phyloP scores from a whole-genome alignment of 192 early-diverging fungal genomes.

The Kappamyces sp. region DNA sequence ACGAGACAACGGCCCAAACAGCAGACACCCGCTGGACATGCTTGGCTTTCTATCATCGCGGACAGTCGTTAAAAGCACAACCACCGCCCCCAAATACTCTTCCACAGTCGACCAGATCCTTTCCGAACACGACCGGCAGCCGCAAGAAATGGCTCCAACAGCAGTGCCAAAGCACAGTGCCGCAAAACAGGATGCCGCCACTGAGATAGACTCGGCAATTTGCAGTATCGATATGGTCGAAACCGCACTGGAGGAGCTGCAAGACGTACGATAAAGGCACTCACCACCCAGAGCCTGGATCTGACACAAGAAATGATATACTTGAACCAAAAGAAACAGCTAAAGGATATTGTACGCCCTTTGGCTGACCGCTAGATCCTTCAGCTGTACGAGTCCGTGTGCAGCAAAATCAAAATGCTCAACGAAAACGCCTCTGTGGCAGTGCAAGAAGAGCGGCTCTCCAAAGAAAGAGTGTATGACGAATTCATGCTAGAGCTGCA shows the following conservation, averaged over 20 bases:
- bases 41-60: too few relatives aligned
- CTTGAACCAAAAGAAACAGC: slow-evolving; percentile 6
- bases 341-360: not conserved
- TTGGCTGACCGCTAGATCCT: too few relatives aligned
- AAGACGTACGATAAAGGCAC: not conserved
- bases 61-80: too few relatives aligned
- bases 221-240: not conserved
- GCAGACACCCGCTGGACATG: too few relatives aligned
- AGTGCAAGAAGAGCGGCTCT: too few relatives aligned
- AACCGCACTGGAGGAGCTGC: not conserved
- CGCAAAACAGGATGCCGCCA: not conserved
- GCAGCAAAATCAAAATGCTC: too few relatives aligned
- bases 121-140: not conserved
- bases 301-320: slow-evolving; percentile 11
- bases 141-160: not conserved
- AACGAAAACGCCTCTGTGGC: too few relatives aligned
- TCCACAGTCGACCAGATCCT: not conserved
- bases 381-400: too few relatives aligned
- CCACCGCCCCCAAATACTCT: too few relatives aligned
- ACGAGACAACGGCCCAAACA: too few relatives aligned
- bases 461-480: too few relatives aligned
- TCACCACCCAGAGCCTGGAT: not conserved
- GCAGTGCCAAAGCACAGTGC: not conserved
- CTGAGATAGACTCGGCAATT: not conserved
- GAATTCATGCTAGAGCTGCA: too few relatives aligned